Conservation (phyloP, 2,329 filamentous ascomycete species). For the Diaporthe capsici region DNA sequence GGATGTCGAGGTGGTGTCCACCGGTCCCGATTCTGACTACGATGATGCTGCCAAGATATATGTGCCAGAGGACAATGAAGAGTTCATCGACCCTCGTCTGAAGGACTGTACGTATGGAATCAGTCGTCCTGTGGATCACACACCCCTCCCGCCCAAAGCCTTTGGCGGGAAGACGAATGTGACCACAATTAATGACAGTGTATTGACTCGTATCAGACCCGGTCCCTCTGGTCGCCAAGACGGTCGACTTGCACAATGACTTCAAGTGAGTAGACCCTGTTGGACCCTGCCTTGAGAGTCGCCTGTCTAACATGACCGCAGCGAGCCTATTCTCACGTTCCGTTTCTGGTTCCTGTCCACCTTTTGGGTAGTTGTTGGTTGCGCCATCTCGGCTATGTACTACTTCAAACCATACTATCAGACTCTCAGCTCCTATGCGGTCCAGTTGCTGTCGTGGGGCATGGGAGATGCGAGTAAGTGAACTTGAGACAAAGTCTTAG, state of each 20-base stretch:
- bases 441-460: constrained; percentile 51
- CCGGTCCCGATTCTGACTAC: constrained; percentile 31
- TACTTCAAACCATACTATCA: constrained; percentile 51
- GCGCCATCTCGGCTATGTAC: constrained; percentile 50
- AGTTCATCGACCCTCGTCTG: constrained; percentile 50
- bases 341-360: constrained; percentile 50
- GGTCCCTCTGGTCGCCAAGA: constrained; percentile 51
- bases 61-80: constrained; percentile 48
- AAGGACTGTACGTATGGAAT: constrained; percentile 44
- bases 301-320: constrained; percentile 22
- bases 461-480: constrained; percentile 46
- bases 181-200: background rate
- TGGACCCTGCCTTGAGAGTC: background rate
- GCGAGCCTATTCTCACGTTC: constrained; percentile 52
- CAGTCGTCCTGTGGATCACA: background rate
- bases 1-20: constrained; percentile 38
- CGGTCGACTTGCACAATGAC: constrained; percentile 51
- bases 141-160: background rate
- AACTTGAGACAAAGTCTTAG: background rate
- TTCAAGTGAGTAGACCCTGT: constrained; percentile 43
- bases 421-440: constrained; percentile 48
- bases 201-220: constrained; percentile 41
- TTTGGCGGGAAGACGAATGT: background rate
- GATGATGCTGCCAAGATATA: constrained; percentile 45
- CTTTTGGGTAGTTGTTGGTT: constrained; percentile 51